Evolutionary conservation across 2,329 filamentous ascomycete species (phyloP), one percentile per base, ranked within the genome.

Genomic region (Colletotrichum musicola): DNA sequence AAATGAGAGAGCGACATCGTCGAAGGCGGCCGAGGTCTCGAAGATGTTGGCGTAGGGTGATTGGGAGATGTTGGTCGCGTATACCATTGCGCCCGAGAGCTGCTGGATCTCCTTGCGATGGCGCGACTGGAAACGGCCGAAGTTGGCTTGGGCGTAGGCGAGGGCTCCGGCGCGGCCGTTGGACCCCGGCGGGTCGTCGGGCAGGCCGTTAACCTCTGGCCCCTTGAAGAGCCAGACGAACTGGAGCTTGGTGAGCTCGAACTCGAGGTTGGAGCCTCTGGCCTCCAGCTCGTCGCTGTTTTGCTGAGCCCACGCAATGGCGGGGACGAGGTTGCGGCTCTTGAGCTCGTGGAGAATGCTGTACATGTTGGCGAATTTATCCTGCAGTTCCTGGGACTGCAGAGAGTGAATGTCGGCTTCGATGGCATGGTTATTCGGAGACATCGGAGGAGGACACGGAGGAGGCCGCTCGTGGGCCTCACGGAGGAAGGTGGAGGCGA

Each of bases 211-310:
- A 12, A 85, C 77, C 1, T 75, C 68, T 0, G 84, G 80, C 0
- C 91, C 90, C 71, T 92, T 89, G 80, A 97, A 97, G 1, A 98
- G 86, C 88, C 93, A 95, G 40, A 98, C 88, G 74, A 93, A 99
- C 73, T 97, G 94, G 18, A 98, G 85, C 72, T 94, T 92, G 81
- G 91, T 93, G 2, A 99, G 89, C 76, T 99, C 95, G 72, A 98
- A 99, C 77, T 98, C 95, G 2, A 99, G 88, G 74, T 97, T 97
- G 75, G 94, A 97, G 3, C 95, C 95, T 55, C 94, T 88, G 4
- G 88, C 86, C 75, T 97, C 94, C 3, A 99, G 85, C 27, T 90
- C 84, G 5, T 81, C 79, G 67, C 90, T 91, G 75, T 98, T 92
- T 27, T 85, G 77, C 44, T 90, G 85, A 0, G 96, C 93, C 96